Percentiles rank a stretch among this genome's conserved stretches.
Evolutionary conservation across 129 eudicot genomes (phyloP).

Genomic region (Gnaphalium uliginosum): DNA sequence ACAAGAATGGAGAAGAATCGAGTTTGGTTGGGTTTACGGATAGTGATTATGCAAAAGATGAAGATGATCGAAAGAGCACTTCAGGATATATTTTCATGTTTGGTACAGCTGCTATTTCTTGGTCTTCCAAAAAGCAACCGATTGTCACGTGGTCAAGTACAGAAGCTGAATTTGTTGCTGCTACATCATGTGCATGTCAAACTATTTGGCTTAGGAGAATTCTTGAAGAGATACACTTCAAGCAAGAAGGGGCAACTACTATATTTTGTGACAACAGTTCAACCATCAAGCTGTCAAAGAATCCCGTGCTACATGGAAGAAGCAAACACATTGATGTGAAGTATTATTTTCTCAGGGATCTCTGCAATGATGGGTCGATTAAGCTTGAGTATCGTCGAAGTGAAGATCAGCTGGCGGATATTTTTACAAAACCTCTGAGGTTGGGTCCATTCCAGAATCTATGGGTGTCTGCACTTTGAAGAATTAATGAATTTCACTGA

Average conservation of each 20-base stretch:
- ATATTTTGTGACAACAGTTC: constrained; percentile 11
- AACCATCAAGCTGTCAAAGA: background rate
- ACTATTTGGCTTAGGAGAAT: background rate
- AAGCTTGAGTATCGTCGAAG: background rate
- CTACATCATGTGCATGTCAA: background rate
- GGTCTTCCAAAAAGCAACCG: background rate
- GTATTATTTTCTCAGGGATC: constrained; percentile 2
- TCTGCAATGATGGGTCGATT: background rate
- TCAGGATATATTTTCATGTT: background rate
- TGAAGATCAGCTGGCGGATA: background rate
- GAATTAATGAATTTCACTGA: too few species aligned
- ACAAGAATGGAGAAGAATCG: background rate
- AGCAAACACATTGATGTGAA: constrained; percentile 12
- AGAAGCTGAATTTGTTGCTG: constrained; percentile 9
- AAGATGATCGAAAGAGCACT: background rate
- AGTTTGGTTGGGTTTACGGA: background rate
- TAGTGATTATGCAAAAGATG: background rate
- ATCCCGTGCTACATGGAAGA: constrained; percentile 9
- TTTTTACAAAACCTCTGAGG: background rate
- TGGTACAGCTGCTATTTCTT: background rate
- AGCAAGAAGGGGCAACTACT: background rate
- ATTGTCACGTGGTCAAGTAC: too few species aligned
- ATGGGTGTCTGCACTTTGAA: background rate
- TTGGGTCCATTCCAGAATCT: background rate
- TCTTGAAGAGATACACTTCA: background rate